Percentiles rank a stretch among this genome's conserved stretches.
Evolutionary conservation across 441 rosid species (phyloP).

Genomic region (Melastoma candidum): DNA sequence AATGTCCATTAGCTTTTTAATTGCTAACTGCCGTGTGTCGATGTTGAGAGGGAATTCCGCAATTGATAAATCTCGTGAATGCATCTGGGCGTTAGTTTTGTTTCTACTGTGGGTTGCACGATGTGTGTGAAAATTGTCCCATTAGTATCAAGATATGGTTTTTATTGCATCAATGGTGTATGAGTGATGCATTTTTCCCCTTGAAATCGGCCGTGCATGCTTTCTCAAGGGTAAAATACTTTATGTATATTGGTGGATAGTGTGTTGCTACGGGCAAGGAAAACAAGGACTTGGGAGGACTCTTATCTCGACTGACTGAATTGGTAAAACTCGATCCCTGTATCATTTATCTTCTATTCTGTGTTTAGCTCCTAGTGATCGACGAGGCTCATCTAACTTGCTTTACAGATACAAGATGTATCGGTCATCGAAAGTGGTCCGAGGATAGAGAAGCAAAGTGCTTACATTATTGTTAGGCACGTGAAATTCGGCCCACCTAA

Average conservation of each 20-base stretch:
- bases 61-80: too few species aligned
- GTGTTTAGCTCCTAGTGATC: not conserved
- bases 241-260: slow-evolving; percentile 25
- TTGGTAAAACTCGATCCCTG: slow-evolving; percentile 30
- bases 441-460: slow-evolving; percentile 42
- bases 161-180: too few species aligned
- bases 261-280: slow-evolving; percentile 52
- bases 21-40: too few species aligned
- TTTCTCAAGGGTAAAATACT: too few species aligned
- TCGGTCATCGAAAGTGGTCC: slow-evolving; percentile 66
- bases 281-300: slow-evolving; percentile 47
- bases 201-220: too few species aligned
- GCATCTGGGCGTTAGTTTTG: too few species aligned
- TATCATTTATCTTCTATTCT: slow-evolving; percentile 2
- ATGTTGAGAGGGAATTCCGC: too few species aligned
- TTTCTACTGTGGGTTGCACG: too few species aligned
- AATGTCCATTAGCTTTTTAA: not conserved
- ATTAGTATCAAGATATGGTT: too few species aligned
- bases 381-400: not conserved
- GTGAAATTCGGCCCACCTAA: slow-evolving; percentile 67
- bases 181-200: too few species aligned
- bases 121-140: too few species aligned
- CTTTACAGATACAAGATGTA: slow-evolving; percentile 52
- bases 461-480: slow-evolving; percentile 64
- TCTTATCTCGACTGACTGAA: slow-evolving; percentile 45